Evolutionary conservation across 2,329 filamentous ascomycete species (phyloP).

Genomic region (Ciborinia camelliae): DNA sequence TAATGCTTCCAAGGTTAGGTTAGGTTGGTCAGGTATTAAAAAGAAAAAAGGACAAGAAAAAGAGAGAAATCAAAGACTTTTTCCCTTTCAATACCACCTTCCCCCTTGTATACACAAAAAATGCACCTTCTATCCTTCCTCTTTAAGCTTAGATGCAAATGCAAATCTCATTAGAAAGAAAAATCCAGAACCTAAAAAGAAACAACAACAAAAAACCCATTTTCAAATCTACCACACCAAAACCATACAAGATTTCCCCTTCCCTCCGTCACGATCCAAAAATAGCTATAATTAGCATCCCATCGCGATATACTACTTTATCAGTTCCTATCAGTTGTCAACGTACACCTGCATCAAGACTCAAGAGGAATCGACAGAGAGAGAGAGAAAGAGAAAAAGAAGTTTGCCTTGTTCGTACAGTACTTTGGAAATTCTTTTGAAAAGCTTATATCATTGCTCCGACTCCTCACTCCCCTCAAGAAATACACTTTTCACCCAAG

Average conservation of each 20-base stretch:
- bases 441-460: conserved; percentile 6
- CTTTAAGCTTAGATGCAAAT: neutral
- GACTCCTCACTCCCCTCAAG: neutral
- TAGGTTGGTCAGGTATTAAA: too few relatives aligned
- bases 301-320: conserved; percentile 9
- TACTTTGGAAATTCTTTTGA: neutral
- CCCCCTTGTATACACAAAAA: neutral
- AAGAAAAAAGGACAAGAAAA: too few relatives aligned
- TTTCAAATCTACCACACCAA: neutral
- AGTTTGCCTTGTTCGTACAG: neutral
- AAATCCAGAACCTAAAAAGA: neutral
- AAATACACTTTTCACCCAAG: neutral
- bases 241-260: neutral
- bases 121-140: neutral
- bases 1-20: too few relatives aligned
- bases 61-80: neutral
- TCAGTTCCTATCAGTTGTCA: conserved; percentile 17
- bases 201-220: neutral
- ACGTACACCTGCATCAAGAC: too few relatives aligned
- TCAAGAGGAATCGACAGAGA: neutral
- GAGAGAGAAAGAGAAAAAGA: neutral
- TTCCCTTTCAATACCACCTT: neutral
- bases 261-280: conserved; percentile 14
- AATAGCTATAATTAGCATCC: conserved; percentile 19
- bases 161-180: neutral